A percentile compares a stretch with the other conserved stretches of the same genome.
Conservation (phyloP, 257 asterid species). For the Scutellaria barbata region DNA sequence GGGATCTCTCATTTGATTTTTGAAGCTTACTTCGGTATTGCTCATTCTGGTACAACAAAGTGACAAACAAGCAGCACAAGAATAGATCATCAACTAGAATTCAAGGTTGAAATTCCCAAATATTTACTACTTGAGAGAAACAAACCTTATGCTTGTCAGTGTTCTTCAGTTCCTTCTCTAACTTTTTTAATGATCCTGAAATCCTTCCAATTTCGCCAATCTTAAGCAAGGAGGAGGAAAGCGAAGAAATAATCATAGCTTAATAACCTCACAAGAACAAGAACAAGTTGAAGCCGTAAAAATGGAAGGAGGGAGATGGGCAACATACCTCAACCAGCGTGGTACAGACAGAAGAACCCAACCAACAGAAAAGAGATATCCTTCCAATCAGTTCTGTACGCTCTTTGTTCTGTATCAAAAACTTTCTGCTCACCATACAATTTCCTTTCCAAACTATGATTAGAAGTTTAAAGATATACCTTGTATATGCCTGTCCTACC, state of each 20-base stretch:
- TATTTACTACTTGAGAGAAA: conserved; percentile 15
- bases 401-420: conserved; percentile 74
- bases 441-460: background rate
- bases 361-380: conserved; percentile 92
- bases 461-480: conserved; percentile 46
- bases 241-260: background rate
- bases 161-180: conserved; percentile 77
- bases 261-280: background rate
- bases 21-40: conserved; percentile 60
- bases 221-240: conserved; percentile 43
- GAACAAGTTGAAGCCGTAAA: background rate
- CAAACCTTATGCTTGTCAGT: conserved; percentile 73
- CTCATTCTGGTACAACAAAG: conserved; percentile 60
- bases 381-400: conserved; percentile 79
- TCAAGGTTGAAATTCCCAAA: conserved; percentile 18
- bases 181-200: conserved; percentile 74
- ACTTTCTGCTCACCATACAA: conserved; percentile 19
- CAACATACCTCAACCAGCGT: conserved; percentile 77
- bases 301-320: conserved; percentile 15
- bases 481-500: conserved; percentile 93
- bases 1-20: conserved; percentile 74
- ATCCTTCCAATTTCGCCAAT: conserved; percentile 90
- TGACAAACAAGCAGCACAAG: conserved; percentile 26
- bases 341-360: conserved; percentile 82
- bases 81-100: conserved; percentile 25